Evolutionary conservation across 805 yeast genomes (phyloP).

Genomic region (Millerago galiae): DNA sequence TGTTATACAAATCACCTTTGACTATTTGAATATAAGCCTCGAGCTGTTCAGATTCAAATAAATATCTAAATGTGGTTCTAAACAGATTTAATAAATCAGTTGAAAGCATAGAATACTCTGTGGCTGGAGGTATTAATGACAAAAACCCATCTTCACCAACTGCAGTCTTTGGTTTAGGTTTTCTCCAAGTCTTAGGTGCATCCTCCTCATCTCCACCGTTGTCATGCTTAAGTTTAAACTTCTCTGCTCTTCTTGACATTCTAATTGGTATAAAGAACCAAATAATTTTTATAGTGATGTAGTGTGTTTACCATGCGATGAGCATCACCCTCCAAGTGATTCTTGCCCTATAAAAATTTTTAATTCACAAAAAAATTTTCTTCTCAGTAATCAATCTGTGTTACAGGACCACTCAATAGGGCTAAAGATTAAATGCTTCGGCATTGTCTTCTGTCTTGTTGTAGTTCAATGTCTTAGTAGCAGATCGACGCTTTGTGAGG

Average conservation of each 20-base stretch:
- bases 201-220: slow-evolving; percentile 5
- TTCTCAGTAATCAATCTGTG: slow-evolving; percentile 43
- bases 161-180: not conserved
- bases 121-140: slow-evolving; percentile 13
- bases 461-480: slow-evolving; percentile 26
- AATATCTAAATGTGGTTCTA: slow-evolving; percentile 15
- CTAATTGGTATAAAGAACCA: not conserved
- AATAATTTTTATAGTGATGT: not conserved
- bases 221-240: slow-evolving; percentile 11
- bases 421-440: slow-evolving; percentile 17
- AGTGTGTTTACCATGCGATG: slow-evolving; percentile 9
- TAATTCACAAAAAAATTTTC: slow-evolving; percentile 8
- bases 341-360: not conserved
- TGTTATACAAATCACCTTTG: slow-evolving; percentile 58
- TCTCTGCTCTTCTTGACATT: slow-evolving; percentile 21
- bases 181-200: slow-evolving; percentile 1
- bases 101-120: slow-evolving; percentile 17
- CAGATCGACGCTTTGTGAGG: slow-evolving; percentile 59
- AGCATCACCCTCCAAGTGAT: slow-evolving; percentile 5
- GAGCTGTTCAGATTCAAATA: slow-evolving; percentile 19
- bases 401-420: slow-evolving; percentile 38
- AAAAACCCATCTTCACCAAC: slow-evolving; percentile 5
- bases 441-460: slow-evolving; percentile 14
- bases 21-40: slow-evolving; percentile 54
- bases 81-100: slow-evolving; percentile 19